Percentiles rank a stretch among this genome's conserved stretches.
These are phyloP conservation scores for Pelagomonas calceolata DNA, from an alignment of 108 stramenopile species.

Conservation along the genomic window DNA sequence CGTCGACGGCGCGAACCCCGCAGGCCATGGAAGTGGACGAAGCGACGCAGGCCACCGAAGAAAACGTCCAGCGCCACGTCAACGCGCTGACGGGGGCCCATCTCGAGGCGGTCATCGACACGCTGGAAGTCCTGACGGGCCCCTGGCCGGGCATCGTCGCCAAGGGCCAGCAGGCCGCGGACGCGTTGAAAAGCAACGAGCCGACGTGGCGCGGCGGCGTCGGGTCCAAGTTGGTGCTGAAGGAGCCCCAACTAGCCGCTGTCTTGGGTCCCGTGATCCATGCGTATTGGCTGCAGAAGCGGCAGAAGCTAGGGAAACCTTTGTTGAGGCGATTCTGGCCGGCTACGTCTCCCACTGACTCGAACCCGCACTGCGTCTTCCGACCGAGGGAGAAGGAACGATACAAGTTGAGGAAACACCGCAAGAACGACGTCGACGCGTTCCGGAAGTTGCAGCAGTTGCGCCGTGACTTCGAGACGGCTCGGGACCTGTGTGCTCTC, in stretches of 20 bases:
- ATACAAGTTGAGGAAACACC: conserved; percentile 79
- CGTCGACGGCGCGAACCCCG: no score
- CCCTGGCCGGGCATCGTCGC: background rate
- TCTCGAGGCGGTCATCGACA: no score
- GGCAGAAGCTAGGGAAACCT: conserved; percentile 70
- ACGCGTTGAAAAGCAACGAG: no score
- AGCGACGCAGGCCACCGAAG: no score
- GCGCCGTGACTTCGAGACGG: conserved; percentile 62
- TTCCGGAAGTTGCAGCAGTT: conserved; percentile 71
- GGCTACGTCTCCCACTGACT: conserved; percentile 65
- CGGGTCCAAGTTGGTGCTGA: no score
- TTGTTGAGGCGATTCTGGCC: conserved; percentile 82
- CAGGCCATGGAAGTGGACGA: no score
- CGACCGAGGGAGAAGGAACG: conserved; percentile 89
- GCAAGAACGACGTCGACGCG: conserved; percentile 80
- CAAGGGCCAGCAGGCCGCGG: background rate
- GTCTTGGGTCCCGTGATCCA: conserved; percentile 19
- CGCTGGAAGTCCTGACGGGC: background rate
- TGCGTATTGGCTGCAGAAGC: conserved; percentile 74
- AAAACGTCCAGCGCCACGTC: no score
- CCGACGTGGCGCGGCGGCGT: no score
- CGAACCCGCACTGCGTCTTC: conserved; percentile 86
- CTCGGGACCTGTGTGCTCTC: conserved; percentile 46
- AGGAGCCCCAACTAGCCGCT: no score
- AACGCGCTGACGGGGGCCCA: no score